Evolutionary conservation across 2,329 filamentous ascomycete genomes (phyloP).

Genomic region (Coniella lustricola): DNA sequence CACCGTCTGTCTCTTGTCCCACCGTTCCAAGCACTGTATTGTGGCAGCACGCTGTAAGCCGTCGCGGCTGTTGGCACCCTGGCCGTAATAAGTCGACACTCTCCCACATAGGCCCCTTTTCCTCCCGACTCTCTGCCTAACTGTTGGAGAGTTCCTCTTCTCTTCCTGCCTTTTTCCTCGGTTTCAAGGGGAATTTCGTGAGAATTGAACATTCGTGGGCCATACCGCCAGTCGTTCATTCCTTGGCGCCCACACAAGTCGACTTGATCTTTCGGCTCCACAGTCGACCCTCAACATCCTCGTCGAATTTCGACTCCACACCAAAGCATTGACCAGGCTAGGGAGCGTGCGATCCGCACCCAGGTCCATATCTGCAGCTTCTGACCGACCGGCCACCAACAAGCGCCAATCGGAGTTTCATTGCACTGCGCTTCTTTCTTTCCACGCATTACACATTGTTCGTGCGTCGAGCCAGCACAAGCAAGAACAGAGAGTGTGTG

Average conservation of each 20-base stretch:
- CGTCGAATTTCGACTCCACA: constrained; percentile 8
- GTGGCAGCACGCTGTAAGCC: constrained; percentile 11
- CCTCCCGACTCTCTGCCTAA: background rate
- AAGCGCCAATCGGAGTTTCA: constrained; percentile 6
- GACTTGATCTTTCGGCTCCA: constrained; percentile 10
- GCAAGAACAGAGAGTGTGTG: background rate
- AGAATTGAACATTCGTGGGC: background rate
- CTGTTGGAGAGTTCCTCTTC: background rate
- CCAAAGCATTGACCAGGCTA: constrained; percentile 6
- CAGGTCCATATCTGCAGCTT: constrained; percentile 8
- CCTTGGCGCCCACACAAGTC: background rate
- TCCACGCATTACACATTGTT: background rate
- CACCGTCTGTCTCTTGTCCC: background rate
- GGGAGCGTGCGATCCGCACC: constrained; percentile 5
- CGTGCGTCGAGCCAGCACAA: constrained; percentile 3
- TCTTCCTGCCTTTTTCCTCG: background rate
- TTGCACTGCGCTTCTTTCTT: constrained; percentile 4
- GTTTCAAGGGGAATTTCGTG: background rate
- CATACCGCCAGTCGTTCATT: background rate
- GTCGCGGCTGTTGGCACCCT: constrained; percentile 10
- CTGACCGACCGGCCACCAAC: constrained; percentile 10
- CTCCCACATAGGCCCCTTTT: constrained; percentile 8
- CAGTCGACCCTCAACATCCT: constrained; percentile 10
- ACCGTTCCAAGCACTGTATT: background rate
- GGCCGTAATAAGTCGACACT: constrained; percentile 15